A percentile compares a stretch with the other conserved stretches of the same genome.
phyloP scores from a whole-genome alignment of 2,329 filamentous ascomycete species.

The Neophaeococcomyces aloes region DNA sequence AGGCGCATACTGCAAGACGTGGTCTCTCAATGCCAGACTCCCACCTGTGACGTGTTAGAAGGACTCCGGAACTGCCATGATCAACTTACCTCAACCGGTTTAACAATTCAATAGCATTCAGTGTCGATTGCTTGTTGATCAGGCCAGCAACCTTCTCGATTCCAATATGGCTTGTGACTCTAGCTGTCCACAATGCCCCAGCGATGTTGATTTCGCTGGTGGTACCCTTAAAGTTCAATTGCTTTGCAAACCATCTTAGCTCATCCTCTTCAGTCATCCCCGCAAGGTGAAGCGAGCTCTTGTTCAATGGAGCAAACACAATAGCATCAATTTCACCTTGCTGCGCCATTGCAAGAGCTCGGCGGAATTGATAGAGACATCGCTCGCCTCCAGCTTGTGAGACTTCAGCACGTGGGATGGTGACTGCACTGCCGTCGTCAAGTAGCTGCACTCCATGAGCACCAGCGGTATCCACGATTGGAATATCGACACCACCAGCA shows the following conservation, averaged over 20 bases:
- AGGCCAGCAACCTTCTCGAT: constrained; percentile 24
- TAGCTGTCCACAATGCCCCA: constrained; percentile 24
- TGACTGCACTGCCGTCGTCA: constrained; percentile 21
- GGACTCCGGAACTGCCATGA: too few species aligned
- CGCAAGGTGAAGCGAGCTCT: constrained; percentile 26
- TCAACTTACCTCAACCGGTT: constrained; percentile 21
- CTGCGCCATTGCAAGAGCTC: constrained; percentile 23
- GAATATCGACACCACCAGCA: constrained; percentile 12
- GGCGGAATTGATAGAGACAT: constrained; percentile 23
- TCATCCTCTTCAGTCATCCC: constrained; percentile 30
- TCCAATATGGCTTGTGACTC: constrained; percentile 27
- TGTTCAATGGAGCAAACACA: constrained; percentile 28
- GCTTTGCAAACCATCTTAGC: constrained; percentile 28
- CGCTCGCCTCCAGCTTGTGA: constrained; percentile 23
- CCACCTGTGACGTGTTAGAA: constrained; percentile 17
- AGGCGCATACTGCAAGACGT: constrained; percentile 27
- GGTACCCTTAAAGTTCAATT: constrained; percentile 23
- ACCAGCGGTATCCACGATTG: constrained; percentile 16
- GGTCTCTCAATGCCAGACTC: constrained; percentile 26
- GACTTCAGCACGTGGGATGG: constrained; percentile 16
- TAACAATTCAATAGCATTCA: constrained; percentile 24
- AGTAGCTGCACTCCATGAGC: constrained; percentile 23
- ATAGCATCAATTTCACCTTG: constrained; percentile 25
- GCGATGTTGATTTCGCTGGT: constrained; percentile 29
- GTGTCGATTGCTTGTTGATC: constrained; percentile 22